phyloP scores from a whole-genome alignment of 352 stramenopile genomes.

The Peronospora destructor region DNA sequence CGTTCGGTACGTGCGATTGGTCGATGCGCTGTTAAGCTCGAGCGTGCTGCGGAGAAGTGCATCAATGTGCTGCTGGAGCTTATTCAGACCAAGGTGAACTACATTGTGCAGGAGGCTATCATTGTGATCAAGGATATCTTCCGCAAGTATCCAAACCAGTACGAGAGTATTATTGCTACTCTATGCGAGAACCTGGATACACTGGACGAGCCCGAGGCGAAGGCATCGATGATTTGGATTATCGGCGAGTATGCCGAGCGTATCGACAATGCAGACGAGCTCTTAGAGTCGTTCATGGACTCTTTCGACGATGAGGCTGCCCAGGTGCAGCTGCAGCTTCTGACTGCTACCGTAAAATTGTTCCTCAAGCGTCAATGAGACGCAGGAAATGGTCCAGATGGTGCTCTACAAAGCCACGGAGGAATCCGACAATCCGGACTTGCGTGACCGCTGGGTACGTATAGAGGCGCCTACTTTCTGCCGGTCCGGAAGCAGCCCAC shows the following conservation, averaged over 20 bases:
- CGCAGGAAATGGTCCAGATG: conserved; percentile 95
- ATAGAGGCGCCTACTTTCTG: conserved; percentile 98
- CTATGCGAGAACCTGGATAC: conserved; percentile 99
- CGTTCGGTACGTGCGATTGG: conserved; percentile 96
- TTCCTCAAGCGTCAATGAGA: conserved; percentile 96
- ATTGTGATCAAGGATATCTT: conserved; percentile 99
- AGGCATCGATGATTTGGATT: conserved; percentile 99
- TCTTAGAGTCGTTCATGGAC: conserved; percentile 98
- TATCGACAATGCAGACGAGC: conserved; percentile 99
- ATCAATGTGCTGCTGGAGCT: conserved; percentile 98
- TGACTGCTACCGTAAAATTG: conserved; percentile 98
- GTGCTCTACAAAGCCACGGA: conserved; percentile 97
- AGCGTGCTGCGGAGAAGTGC: conserved; percentile 95
- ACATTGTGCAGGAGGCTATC: conserved; percentile 98
- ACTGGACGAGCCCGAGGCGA: conserved; percentile 97
- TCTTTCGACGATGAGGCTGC: conserved; percentile 96
- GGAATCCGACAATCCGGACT: conserved; percentile 96
- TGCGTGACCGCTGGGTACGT: conserved; percentile 98
- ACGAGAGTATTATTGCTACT: conserved; percentile 98
- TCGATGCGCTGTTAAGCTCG: conserved; percentile 96
- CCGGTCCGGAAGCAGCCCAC: conserved; percentile 96
- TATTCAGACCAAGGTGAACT: conserved; percentile 99
- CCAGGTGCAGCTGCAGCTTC: conserved; percentile 95
- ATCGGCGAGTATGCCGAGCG: conserved; percentile 99
- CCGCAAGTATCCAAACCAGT: conserved; percentile 98